These are phyloP conservation scores for Sugiyamaella neomexicana DNA, from an alignment of 1,139 yeast genomes.

Conservation along the genomic window DNA sequence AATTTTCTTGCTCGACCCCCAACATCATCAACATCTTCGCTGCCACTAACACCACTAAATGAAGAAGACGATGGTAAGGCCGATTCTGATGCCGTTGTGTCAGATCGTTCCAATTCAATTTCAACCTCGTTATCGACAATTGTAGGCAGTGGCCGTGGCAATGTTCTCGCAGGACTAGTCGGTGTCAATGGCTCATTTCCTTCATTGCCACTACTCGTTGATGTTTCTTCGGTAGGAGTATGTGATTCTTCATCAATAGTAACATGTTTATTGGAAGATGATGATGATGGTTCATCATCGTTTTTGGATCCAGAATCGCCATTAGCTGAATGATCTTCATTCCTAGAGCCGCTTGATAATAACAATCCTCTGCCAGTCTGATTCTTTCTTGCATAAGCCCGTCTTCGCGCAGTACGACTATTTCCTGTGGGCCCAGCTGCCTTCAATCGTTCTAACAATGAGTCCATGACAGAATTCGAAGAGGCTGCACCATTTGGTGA, in stretches of 20 bases:
- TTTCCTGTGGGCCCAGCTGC: conserved; percentile 75
- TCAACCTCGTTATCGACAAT: conserved; percentile 9
- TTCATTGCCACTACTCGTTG: not conserved
- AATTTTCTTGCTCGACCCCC: conserved; percentile 62
- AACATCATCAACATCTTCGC: conserved; percentile 53
- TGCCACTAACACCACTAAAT: not conserved
- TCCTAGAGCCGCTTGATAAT: not conserved
- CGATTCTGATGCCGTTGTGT: conserved; percentile 14
- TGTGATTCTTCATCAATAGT: not conserved
- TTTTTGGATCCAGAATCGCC: not conserved
- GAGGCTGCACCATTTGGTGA: conserved; percentile 15
- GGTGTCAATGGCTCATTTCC: conserved; percentile 1
- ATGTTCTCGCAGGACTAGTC: conserved; percentile 6
- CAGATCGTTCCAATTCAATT: conserved; percentile 10
- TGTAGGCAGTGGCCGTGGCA: conserved; percentile 4
- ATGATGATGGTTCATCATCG: not conserved
- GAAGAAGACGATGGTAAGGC: conserved; percentile 17
- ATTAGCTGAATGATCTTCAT: not conserved
- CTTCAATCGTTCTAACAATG: conserved; percentile 66
- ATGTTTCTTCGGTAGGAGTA: not conserved
- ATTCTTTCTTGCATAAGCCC: conserved; percentile 66
- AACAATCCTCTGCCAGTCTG: conserved; percentile 32
- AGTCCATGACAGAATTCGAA: conserved; percentile 58
- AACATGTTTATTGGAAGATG: not conserved
- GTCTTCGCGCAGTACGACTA: conserved; percentile 74